These are phyloP conservation scores for Geotrichum australiense DNA, from an alignment of 1,139 yeast genomes.

Conservation along the genomic window DNA sequence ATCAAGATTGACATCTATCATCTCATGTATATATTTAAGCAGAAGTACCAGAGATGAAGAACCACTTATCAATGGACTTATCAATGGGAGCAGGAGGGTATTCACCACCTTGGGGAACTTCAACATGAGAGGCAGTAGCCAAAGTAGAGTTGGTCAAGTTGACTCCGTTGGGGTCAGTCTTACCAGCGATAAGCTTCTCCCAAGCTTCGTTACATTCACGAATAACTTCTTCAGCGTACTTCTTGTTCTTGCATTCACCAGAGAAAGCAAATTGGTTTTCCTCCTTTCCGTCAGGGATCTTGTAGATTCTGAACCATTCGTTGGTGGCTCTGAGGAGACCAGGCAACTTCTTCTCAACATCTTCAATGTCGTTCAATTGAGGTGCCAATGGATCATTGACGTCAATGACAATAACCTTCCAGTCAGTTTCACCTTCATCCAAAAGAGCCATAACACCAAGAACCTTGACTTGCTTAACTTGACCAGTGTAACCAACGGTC, in stretches of 20 bases:
- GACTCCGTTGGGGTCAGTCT: slow-evolving; percentile 40
- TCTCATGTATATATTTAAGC: slow-evolving; percentile 29
- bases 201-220: slow-evolving; percentile 68
- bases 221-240: slow-evolving; percentile 65
- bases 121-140: slow-evolving; percentile 37
- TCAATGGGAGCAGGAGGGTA: slow-evolving; percentile 89
- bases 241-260: slow-evolving; percentile 68
- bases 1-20: not conserved
- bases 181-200: slow-evolving; percentile 52
- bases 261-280: slow-evolving; percentile 79
- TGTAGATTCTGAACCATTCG: slow-evolving; percentile 89
- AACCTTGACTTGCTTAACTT: slow-evolving; percentile 73
- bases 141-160: slow-evolving; percentile 69
- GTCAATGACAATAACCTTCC: slow-evolving; percentile 82
- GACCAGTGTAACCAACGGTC: slow-evolving; percentile 62
- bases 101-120: slow-evolving; percentile 61
- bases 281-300: slow-evolving; percentile 87
- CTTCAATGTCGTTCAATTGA: slow-evolving; percentile 65
- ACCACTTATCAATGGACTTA: slow-evolving; percentile 97
- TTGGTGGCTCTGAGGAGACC: slow-evolving; percentile 75
- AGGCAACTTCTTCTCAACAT: slow-evolving; percentile 69
- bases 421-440: slow-evolving; percentile 91
- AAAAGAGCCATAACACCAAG: slow-evolving; percentile 81
- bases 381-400: slow-evolving; percentile 68
- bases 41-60: slow-evolving; percentile 51